Evolutionary conservation across 257 asterid species (phyloP).

Genomic region (Dorcoceras hygrometricum): DNA sequence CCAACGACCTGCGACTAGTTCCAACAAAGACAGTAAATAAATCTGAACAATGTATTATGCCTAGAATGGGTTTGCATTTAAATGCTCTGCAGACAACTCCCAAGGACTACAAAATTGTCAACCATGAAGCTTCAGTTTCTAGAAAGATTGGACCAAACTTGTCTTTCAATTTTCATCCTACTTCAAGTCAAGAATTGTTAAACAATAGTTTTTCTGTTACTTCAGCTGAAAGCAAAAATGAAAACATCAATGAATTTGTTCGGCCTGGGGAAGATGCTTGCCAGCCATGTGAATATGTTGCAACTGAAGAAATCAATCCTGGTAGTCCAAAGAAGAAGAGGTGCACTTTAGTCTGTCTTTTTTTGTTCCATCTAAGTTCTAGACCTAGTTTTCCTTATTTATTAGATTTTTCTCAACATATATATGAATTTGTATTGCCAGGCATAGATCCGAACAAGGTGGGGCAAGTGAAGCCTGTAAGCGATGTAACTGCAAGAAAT

Average conservation of each 20-base stretch:
- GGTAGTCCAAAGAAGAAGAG: slow-evolving; percentile 60
- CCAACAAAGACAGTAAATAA: slow-evolving; percentile 32
- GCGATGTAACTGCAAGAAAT: slow-evolving; percentile 67
- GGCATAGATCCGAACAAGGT: slow-evolving; percentile 42
- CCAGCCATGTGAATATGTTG: slow-evolving; percentile 36
- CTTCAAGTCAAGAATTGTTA: slow-evolving; percentile 39
- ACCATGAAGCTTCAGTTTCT: slow-evolving; percentile 47
- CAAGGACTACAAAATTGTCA: slow-evolving; percentile 41
- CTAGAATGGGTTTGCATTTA: slow-evolving; percentile 89
- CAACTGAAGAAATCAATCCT: slow-evolving; percentile 44
- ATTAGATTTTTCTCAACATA: not conserved
- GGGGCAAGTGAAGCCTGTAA: slow-evolving; percentile 47
- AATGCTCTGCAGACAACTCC: slow-evolving; percentile 70
- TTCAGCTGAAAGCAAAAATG: slow-evolving; percentile 36
- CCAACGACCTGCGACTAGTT: slow-evolving; percentile 33
- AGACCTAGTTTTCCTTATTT: not conserved
- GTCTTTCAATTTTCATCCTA: slow-evolving; percentile 32
- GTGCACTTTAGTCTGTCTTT: slow-evolving; percentile 24
- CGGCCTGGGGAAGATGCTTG: slow-evolving; percentile 42
- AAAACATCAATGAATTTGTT: slow-evolving; percentile 31
- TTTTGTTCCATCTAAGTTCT: not conserved
- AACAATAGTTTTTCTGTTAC: slow-evolving; percentile 33
- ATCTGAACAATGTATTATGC: slow-evolving; percentile 42
- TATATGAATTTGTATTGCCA: slow-evolving; percentile 23
- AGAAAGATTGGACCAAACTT: slow-evolving; percentile 47